Evolutionary conservation across 73 alveolate species (phyloP).

Genomic region (Tetrahymena borealis): DNA sequence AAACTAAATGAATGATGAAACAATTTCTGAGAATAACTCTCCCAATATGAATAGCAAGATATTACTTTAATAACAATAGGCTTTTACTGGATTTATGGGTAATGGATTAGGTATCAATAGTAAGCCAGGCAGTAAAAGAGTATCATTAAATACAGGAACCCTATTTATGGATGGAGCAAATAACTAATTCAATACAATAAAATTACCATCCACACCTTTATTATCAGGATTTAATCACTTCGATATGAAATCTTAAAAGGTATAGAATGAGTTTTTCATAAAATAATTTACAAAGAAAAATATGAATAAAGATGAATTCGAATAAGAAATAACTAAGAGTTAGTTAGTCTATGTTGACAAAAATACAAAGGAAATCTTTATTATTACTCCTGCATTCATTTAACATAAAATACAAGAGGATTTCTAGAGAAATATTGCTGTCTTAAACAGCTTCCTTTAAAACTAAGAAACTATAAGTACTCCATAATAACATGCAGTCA

Average conservation of each 20-base stretch:
- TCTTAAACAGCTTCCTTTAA: neutral
- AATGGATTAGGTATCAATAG: no score
- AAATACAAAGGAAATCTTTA: neutral
- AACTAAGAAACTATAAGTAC: neutral
- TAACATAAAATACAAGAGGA: neutral
- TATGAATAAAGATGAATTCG: neutral
- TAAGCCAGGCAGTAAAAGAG: neutral
- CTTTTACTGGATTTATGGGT: neutral
- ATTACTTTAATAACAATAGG: neutral
- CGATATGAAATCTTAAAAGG: neutral
- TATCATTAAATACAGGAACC: neutral
- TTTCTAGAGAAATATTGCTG: neutral
- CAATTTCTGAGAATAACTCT: neutral
- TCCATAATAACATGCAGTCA: neutral
- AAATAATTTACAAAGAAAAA: neutral
- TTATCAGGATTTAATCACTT: neutral
- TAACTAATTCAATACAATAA: no score
- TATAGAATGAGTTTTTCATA: neutral
- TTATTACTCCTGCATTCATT: neutral
- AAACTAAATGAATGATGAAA: neutral
- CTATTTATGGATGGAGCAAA: neutral
- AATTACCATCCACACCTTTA: neutral
- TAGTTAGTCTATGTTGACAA: neutral
- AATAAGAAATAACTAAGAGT: neutral
- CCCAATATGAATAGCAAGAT: neutral